Evolutionary conservation across 1,284 basidiomycete species (phyloP), one percentile per base, ranked within the genome.

Genomic region (Apiotrichum sp.): DNA sequence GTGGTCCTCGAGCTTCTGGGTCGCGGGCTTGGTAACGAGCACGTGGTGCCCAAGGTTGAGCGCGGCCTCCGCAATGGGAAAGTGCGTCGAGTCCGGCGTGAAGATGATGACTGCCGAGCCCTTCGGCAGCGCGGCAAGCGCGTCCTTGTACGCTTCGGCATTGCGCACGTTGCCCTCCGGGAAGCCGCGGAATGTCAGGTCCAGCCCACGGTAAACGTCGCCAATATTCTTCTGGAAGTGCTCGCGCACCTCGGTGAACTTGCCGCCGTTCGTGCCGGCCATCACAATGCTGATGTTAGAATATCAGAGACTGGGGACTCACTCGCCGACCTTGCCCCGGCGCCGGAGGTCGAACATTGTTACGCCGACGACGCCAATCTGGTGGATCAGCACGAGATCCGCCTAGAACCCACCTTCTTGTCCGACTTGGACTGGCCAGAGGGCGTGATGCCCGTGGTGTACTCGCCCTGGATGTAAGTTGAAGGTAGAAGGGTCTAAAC

Each of bases 401-500:
- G 16, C n/a, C 7, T 29, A 22, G 4, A 9, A 39, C 70, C 56
- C 56, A 86, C 88, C 81, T 93, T 95, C 79, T 95, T 95, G 79
- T 95, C 92, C 7, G 90, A 93, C 69, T 87, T 91, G 22, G 90
- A 93, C 45, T 88, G 87, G n/a, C 90, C 89, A 38, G 85, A 83
- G 14, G 84, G 86, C 4, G 89, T 91, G 86, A 89, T 93, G 71
- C 92, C 92, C 52, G 92, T 95, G 56, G 92, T 95, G 76, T 95
- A 93, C 79, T 93, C 59, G 39, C 72, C 71, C 71, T 74, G 50
- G 7, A 38, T 8, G 4, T 8, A 9, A 51, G 57, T 51, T 63
- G 60, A 44, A 39, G 22, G 22, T 22, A 59, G 72, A 72, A 48
- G 69, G 69, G 46, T 65, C 59, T 52, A 65, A 60, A 29, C 72